A percentile compares a stretch with the other conserved stretches of the same genome.
phyloP scores from a whole-genome alignment of 129 eudicot species.

The Centrapalus pauciflorus region DNA sequence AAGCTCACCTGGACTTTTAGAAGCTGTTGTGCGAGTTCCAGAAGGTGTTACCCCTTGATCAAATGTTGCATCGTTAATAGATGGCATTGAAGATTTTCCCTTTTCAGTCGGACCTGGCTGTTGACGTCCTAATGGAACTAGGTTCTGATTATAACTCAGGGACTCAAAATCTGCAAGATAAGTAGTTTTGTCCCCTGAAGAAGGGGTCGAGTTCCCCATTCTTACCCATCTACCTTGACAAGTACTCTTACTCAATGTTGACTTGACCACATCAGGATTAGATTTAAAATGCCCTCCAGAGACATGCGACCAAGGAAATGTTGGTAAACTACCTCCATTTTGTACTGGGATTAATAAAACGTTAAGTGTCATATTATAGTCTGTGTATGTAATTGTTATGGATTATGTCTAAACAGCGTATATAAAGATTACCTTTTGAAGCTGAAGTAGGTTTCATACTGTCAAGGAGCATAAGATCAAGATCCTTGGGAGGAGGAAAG shows the following conservation, averaged over 20 bases:
- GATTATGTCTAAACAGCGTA: constrained; percentile 28
- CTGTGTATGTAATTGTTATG: not conserved
- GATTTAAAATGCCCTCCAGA: constrained; percentile 66
- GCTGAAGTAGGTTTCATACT: constrained; percentile 53
- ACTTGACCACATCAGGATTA: constrained; percentile 57
- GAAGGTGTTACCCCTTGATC: constrained; percentile 34
- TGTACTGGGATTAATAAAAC: constrained; percentile 30
- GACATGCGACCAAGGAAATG: constrained; percentile 87
- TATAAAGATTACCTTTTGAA: constrained; percentile 46
- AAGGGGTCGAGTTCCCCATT: constrained; percentile 39
- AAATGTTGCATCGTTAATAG: constrained; percentile 12
- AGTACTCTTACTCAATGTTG: constrained; percentile 44
- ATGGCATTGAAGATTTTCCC: constrained; percentile 24
- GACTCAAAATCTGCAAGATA: constrained; percentile 50
- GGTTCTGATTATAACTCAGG: constrained; percentile 50
- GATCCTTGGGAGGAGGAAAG: constrained; percentile 82
- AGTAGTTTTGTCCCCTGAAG: constrained; percentile 41
- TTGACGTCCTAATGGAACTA: constrained; percentile 54
- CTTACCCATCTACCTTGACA: constrained; percentile 95
- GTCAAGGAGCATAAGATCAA: constrained; percentile 77
- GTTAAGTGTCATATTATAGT: constrained; percentile 2
- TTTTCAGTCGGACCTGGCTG: constrained; percentile 24
- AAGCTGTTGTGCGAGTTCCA: constrained; percentile 28
- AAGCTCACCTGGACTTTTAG: constrained; percentile 51
- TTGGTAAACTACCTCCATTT: constrained; percentile 69